These are phyloP conservation scores for Exophiala sp. DNA, from an alignment of 2,329 filamentous ascomycete genomes.

Conservation along the genomic window DNA sequence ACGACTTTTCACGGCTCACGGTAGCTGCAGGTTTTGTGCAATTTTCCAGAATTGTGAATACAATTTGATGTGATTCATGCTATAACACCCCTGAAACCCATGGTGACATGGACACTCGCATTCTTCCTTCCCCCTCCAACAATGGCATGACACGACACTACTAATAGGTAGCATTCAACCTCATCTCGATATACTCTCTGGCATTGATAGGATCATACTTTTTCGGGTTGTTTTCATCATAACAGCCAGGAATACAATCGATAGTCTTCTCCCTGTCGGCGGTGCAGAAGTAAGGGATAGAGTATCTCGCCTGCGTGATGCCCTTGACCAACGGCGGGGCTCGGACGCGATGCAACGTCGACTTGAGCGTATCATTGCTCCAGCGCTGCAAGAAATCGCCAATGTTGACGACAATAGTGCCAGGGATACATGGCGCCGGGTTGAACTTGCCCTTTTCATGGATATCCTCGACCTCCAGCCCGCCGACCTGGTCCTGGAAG, in stretches of 20 bases:
- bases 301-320: slow-evolving; percentile 30
- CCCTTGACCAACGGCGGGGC: slow-evolving; percentile 22
- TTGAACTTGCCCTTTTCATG: slow-evolving; percentile 72
- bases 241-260: slow-evolving; percentile 48
- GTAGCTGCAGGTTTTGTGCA: no score
- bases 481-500: slow-evolving; percentile 44
- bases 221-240: slow-evolving; percentile 38
- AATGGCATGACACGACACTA: background rate
- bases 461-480: slow-evolving; percentile 50
- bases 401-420: slow-evolving; percentile 49
- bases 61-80: no score
- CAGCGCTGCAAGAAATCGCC: slow-evolving; percentile 50
- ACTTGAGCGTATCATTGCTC: slow-evolving; percentile 48
- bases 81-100: no score
- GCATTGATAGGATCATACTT: slow-evolving; percentile 48
- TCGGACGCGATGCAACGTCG: slow-evolving; percentile 47
- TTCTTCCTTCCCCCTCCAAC: no score
- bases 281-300: slow-evolving; percentile 34
- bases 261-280: slow-evolving; percentile 26
- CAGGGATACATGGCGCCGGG: slow-evolving; percentile 72
- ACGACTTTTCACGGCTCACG: no score
- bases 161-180: slow-evolving; percentile 26
- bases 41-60: no score
- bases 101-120: no score
- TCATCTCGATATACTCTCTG: slow-evolving; percentile 35